Evolutionary conservation across 2,329 filamentous ascomycete genomes (phyloP), one percentile per base, ranked within the genome.

Genomic region (Fusarium sp.): DNA sequence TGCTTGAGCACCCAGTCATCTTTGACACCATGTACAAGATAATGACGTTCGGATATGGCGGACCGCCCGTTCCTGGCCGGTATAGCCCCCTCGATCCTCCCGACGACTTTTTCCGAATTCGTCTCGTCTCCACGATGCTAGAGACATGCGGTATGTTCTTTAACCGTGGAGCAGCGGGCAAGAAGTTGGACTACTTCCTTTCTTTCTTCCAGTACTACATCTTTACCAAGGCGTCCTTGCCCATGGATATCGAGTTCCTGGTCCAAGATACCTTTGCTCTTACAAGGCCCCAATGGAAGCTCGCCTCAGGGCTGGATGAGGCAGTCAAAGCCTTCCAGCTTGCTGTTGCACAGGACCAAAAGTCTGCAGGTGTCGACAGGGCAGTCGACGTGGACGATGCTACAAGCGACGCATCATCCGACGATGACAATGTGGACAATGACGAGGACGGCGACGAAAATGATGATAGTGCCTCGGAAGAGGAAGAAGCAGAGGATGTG

Each of bases 191-290:
- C 77, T 98, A 97, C 79, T 99, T 98, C 81, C 84, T 99, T 65
- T 95, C 92, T 0, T 98, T 98, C 81, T 94, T 99, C 75, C 94
- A 97, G 87, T 98, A 98, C 80, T 99, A 99, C 80, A 91, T 98
- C 72, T 90, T 92, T 75, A 94, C 93, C 22, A 99, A 99, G 81
- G 90, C 95, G 22, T 86, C 92, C 1, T 81, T 98, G 41, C 96
- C 97, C 0, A 97, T 99, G 93, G 96, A 99, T 71, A 93, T 98
- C 48, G 96, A 99, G 62, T 99, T 99, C 78, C 90, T 98, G 47
- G 88, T 99, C 9, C 94, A 98, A 78, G 96, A 99, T 78, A 94
- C 93, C 0, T 98, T 92, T 80, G 90, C 91, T 27, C 82, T 94
- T 34, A 91, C 94, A 14, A 88, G 96, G 48, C 95, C 96, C 7